Conservation (phyloP, 75 land plant species). For the Sequoiadendron giganteum region DNA sequence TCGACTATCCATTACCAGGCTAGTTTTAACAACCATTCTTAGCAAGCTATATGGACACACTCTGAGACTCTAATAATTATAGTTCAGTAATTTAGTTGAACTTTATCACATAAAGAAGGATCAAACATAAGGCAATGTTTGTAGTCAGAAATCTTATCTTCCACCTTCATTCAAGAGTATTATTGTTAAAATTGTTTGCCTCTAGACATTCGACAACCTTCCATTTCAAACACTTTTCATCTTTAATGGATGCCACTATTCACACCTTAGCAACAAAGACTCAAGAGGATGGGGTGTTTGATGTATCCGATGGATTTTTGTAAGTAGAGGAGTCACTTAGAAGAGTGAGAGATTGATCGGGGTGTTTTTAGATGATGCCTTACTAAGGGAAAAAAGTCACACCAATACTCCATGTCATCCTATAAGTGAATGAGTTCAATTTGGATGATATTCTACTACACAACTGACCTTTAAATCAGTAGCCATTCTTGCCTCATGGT, state of each 20-base stretch:
- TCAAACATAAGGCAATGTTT: no score
- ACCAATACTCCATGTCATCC: background rate
- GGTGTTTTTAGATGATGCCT: background rate
- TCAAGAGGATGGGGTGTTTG: background rate
- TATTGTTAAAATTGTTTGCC: background rate
- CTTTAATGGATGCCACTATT: background rate
- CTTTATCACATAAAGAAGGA: no score
- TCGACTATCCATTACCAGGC: no score
- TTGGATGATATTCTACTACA: background rate
- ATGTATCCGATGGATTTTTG: background rate
- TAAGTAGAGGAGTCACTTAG: background rate
- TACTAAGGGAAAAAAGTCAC: background rate
- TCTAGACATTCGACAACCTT: background rate
- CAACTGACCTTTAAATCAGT: background rate
- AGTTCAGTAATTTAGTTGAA: no score
- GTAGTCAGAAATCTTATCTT: background rate
- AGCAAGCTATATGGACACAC: no score
- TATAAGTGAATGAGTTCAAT: background rate
- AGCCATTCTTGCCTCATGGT: background rate
- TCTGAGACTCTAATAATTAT: no score
- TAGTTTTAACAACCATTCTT: no score
- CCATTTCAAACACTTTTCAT: background rate
- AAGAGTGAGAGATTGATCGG: background rate
- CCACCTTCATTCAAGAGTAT: background rate
- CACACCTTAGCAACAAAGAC: background rate